Conservation (phyloP, 768 basidiomycete species). For the Lentinula lateritia region DNA sequence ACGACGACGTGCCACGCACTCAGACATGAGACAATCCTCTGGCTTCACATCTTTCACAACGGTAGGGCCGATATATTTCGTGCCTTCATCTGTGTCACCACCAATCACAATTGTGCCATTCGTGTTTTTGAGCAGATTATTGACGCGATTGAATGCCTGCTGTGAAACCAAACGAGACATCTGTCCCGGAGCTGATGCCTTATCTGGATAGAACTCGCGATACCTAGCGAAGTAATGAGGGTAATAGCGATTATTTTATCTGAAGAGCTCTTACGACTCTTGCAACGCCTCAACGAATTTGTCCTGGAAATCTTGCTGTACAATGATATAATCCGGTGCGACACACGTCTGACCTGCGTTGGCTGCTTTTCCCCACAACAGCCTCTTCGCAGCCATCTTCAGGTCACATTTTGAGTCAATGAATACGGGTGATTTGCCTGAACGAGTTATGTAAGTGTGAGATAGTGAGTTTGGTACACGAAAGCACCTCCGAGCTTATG, state of each 20-base stretch:
- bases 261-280: conserved; percentile 3
- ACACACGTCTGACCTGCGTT: conserved; percentile 72
- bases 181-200: conserved; percentile 36
- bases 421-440: conserved; percentile 37
- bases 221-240: conserved; percentile 36
- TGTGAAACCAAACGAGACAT: conserved; percentile 51
- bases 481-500: conserved; percentile 41
- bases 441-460: not conserved
- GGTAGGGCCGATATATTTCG: conserved; percentile 51
- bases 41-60: conserved; percentile 48
- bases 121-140: conserved; percentile 44
- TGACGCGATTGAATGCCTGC: conserved; percentile 48
- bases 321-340: conserved; percentile 43
- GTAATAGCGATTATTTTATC: not conserved
- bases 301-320: conserved; percentile 11
- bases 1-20: conserved; percentile 29
- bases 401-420: conserved; percentile 40
- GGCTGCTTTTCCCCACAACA: conserved; percentile 60
- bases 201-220: conserved; percentile 47
- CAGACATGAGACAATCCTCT: conserved; percentile 57
- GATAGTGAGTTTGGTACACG: not conserved
- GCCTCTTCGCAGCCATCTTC: conserved; percentile 52
- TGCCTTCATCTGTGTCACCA: conserved; percentile 32
- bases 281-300: conserved; percentile 10
- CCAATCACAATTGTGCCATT: conserved; percentile 54